phyloP scores from a whole-genome alignment of 495 filamentous ascomycete genomes.

The Staphylotrichum longicolle region DNA sequence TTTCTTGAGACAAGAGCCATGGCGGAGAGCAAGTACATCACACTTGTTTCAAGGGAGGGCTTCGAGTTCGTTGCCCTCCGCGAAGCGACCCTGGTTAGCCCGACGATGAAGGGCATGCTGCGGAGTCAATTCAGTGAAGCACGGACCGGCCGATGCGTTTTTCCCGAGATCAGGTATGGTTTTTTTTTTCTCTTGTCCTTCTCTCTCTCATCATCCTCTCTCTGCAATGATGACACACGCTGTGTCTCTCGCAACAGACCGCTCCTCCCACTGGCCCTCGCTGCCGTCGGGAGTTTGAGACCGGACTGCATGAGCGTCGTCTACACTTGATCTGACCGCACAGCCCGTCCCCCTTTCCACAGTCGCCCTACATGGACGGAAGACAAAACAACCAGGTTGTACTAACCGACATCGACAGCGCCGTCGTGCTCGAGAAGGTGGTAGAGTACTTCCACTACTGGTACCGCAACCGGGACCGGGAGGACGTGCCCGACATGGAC shows the following conservation, averaged over 20 bases:
- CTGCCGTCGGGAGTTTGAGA: not conserved
- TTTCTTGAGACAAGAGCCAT: constrained; percentile 15
- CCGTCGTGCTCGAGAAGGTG: constrained; percentile 80
- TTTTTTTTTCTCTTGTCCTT: constrained; percentile 7
- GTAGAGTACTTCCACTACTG: constrained; percentile 91
- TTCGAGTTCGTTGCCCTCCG: constrained; percentile 85
- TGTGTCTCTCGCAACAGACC: constrained; percentile 42
- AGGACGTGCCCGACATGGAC: constrained; percentile 89
- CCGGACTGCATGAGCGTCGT: constrained; percentile 46
- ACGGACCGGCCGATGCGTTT: constrained; percentile 58
- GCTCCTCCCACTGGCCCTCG: constrained; percentile 10
- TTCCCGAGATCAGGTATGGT: constrained; percentile 69
- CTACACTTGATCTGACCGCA: constrained; percentile 61
- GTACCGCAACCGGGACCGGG: constrained; percentile 71
- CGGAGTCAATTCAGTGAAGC: constrained; percentile 78
- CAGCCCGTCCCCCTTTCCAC: constrained; percentile 1
- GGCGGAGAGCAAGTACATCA: constrained; percentile 64
- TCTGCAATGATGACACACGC: constrained; percentile 42
- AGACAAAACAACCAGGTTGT: not conserved
- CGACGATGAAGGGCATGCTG: constrained; percentile 80
- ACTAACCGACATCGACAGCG: constrained; percentile 49
- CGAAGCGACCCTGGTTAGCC: constrained; percentile 69
- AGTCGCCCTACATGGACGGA: not conserved
- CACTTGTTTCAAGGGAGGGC: constrained; percentile 80
- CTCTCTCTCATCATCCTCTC: constrained; percentile 8